Conservation (phyloP, 768 basidiomycete species). For the Suillus brevipes region DNA sequence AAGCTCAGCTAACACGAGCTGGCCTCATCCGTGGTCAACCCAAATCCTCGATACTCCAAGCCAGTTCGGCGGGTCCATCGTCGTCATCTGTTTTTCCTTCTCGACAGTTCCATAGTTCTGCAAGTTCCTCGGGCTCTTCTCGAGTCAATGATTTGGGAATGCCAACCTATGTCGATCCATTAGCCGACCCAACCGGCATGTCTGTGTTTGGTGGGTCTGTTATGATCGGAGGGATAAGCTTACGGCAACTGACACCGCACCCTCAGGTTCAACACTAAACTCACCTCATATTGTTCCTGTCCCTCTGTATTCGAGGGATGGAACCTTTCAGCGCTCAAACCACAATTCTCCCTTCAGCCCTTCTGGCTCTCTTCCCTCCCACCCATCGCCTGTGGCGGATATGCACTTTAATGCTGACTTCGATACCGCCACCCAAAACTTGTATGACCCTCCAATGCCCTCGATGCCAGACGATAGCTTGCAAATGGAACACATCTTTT, state of each 20-base stretch:
- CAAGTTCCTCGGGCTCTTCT: conserved; percentile 22
- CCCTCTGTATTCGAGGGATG: conserved; percentile 26
- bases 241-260: conserved; percentile 13
- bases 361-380: conserved; percentile 33
- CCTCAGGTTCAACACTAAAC: conserved; percentile 27
- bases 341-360: conserved; percentile 37
- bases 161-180: conserved; percentile 23
- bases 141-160: conserved; percentile 21
- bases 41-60: conserved; percentile 52
- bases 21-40: conserved; percentile 85
- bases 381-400: conserved; percentile 34
- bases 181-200: conserved; percentile 24
- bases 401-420: conserved; percentile 36
- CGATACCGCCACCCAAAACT: conserved; percentile 34
- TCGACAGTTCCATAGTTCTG: conserved; percentile 26
- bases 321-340: conserved; percentile 27
- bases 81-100: conserved; percentile 37
- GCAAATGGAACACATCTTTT: conserved; percentile 61
- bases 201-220: conserved; percentile 29
- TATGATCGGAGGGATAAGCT: neutral
- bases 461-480: conserved; percentile 41
- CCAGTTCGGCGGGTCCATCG: conserved; percentile 21
- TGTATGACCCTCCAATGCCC: conserved; percentile 27
- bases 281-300: conserved; percentile 31
- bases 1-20: conserved; percentile 72